These are phyloP conservation scores for Ophiostoma piceae DNA, from an alignment of 2,329 filamentous ascomycete species.

Conservation along the genomic window DNA sequence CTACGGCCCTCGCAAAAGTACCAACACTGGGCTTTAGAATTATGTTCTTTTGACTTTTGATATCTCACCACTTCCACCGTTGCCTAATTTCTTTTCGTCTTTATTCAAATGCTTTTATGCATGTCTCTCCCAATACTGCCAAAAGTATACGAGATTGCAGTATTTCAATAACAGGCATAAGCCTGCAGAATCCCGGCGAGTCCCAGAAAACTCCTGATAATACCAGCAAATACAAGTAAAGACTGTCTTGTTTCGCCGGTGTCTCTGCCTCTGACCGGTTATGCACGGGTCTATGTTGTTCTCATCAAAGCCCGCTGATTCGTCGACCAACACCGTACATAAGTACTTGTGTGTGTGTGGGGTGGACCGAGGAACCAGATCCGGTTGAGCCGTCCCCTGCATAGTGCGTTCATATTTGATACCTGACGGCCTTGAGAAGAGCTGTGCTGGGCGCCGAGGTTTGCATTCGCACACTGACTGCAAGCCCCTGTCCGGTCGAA, in stretches of 20 bases:
- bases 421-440: too few species aligned
- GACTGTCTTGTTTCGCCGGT: background rate
- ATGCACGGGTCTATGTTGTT: background rate
- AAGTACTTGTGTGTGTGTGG: slow-evolving; percentile 8
- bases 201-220: background rate
- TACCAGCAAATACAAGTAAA: background rate
- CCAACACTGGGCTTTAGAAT: background rate
- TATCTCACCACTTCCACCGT: background rate
- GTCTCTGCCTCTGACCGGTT: background rate
- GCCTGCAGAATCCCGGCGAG: background rate
- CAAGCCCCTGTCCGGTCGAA: slow-evolving; percentile 7
- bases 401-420: slow-evolving; percentile 4
- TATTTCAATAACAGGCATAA: background rate
- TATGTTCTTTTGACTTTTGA: background rate
- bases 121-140: background rate
- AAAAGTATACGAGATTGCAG: background rate
- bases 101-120: background rate
- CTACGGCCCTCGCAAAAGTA: slow-evolving; percentile 1
- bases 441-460: background rate
- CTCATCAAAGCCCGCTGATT: background rate
- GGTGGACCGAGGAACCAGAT: background rate
- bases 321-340: background rate
- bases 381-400: slow-evolving; percentile 9
- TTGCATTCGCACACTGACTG: background rate
- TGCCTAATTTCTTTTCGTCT: background rate